Percentiles rank a stretch among this genome's conserved stretches.
These are phyloP conservation scores for Neurospora sp. DNA, from an alignment of 495 filamentous ascomycete species.

Conservation along the genomic window DNA sequence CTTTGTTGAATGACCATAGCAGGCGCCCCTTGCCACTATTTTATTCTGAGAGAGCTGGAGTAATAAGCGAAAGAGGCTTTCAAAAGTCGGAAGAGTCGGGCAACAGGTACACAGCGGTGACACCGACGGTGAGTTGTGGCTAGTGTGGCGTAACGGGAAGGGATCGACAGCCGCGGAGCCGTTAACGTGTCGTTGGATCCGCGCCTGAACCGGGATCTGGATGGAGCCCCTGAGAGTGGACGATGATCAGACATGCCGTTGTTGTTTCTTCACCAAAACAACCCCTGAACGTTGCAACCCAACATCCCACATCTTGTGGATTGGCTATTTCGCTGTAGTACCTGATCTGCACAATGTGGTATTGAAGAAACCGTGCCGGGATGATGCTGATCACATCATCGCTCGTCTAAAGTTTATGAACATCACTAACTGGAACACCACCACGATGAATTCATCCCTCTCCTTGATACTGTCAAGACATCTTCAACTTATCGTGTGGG, in stretches of 20 bases:
- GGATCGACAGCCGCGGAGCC: not conserved
- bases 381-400: not conserved
- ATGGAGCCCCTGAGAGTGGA: not conserved
- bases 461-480: not conserved
- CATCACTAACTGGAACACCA: not conserved
- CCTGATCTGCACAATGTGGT: not conserved
- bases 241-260: not conserved
- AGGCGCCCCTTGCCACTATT: not conserved
- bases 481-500: not conserved
- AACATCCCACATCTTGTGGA: not conserved
- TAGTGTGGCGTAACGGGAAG: not conserved
- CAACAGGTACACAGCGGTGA: not conserved
- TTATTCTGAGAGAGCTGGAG: not conserved
- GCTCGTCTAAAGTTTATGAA: not conserved
- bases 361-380: not conserved
- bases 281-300: not conserved
- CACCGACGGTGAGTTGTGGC: not conserved
- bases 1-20: not conserved
- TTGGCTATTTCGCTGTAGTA: not conserved
- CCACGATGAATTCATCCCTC: not conserved
- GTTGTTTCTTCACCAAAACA: not conserved
- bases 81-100: not conserved
- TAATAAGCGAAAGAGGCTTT: not conserved
- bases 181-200: not conserved
- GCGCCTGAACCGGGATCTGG: not conserved